These are phyloP conservation scores for Acanthamoeba comandoni DNA, from an alignment of 208 protist genomes.

Conservation along the genomic window DNA sequence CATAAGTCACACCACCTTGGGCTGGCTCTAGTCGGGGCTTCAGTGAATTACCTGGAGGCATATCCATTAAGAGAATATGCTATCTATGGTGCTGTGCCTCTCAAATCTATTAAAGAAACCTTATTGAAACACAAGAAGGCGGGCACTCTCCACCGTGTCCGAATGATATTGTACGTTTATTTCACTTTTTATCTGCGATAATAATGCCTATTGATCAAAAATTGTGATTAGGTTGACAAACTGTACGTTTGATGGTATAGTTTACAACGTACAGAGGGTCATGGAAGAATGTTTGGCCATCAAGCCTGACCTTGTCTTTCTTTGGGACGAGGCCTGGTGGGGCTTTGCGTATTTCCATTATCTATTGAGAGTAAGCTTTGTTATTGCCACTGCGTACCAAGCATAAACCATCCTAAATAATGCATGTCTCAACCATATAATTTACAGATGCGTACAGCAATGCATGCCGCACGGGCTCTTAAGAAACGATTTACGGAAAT, in stretches of 20 bases:
- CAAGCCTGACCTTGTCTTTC: constrained; percentile 75
- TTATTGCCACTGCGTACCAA: no score
- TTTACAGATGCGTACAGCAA: constrained; percentile 31
- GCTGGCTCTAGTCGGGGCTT: constrained; percentile 51
- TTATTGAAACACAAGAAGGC: constrained; percentile 50
- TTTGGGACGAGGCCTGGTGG: constrained; percentile 78
- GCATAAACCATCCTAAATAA: no score
- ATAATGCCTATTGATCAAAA: not conserved
- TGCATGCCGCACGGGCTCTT: constrained; percentile 28
- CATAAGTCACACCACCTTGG: constrained; percentile 80
- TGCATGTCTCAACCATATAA: no score
- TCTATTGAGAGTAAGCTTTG: not conserved
- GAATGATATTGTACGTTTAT: constrained; percentile 63
- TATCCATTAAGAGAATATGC: constrained; percentile 72
- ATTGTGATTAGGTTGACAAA: constrained; percentile 45
- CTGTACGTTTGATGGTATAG: constrained; percentile 76
- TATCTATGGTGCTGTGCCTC: constrained; percentile 74
- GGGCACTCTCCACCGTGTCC: constrained; percentile 64
- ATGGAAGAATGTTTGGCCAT: constrained; percentile 76
- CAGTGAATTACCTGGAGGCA: constrained; percentile 69
- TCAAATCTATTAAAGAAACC: constrained; percentile 62
- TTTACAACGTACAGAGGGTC: constrained; percentile 74
- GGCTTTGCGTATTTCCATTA: constrained; percentile 74
- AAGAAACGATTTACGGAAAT: constrained; percentile 21
- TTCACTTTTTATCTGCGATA: no score